phyloP scores from a whole-genome alignment of 768 basidiomycete species.

The Holtermannia corniformis region DNA sequence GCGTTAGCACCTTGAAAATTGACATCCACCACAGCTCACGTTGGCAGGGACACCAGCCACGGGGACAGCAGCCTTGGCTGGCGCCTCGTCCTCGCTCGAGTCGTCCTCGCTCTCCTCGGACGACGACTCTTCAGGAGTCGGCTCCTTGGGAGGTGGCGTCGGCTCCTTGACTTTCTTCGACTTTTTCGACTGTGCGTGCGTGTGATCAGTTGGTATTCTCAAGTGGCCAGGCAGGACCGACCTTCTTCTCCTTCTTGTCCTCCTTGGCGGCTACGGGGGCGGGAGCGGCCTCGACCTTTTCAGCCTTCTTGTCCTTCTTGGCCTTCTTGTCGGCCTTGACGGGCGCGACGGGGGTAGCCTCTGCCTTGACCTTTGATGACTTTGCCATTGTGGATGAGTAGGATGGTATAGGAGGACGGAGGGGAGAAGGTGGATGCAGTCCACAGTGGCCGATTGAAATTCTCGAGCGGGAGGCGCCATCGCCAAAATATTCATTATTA shows the following conservation, averaged over 20 bases:
- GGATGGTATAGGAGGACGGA: conserved; percentile 2
- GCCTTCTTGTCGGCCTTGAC: conserved; percentile 27
- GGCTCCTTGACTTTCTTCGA: conserved; percentile 26
- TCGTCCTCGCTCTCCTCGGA: conserved; percentile 20
- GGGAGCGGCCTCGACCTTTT: conserved; percentile 25
- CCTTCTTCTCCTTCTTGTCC: neutral
- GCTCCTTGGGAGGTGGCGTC: conserved; percentile 19
- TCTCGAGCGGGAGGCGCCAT: neutral
- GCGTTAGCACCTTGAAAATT: conserved; percentile 5
- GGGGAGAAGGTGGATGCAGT: neutral
- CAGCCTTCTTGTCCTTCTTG: conserved; percentile 30
- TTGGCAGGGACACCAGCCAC: conserved; percentile 11
- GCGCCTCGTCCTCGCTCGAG: conserved; percentile 18
- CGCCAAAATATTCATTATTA: too few relatives aligned
- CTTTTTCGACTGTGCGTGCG: conserved; percentile 30
- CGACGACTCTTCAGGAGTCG: conserved; percentile 12
- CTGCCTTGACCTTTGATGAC: conserved; percentile 13
- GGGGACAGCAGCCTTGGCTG: conserved; percentile 11
- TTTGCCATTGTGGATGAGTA: conserved; percentile 23
- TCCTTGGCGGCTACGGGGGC: conserved; percentile 11
- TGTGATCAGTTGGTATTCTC: conserved; percentile 1
- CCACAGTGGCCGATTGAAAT: too few relatives aligned
- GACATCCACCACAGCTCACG: too few relatives aligned
- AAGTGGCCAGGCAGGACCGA: neutral
- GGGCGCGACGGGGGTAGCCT: conserved; percentile 20